Evolutionary conservation across 805 yeast species (phyloP), one percentile per base, ranked within the genome.

Genomic region (Kodamaea fukazawae): DNA sequence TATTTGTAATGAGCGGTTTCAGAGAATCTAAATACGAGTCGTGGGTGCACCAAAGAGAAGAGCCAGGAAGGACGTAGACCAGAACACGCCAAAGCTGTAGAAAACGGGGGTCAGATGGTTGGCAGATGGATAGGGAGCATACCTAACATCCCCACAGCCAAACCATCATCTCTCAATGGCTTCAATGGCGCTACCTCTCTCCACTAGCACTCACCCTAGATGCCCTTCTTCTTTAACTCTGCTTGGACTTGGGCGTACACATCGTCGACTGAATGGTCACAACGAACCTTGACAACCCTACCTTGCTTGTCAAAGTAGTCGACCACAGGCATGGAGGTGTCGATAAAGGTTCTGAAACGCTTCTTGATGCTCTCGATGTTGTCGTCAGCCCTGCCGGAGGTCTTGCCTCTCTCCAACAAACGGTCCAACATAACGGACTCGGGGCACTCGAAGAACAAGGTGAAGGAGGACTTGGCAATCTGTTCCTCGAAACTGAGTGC

Each of bases 351-450:
- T 53, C 70, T 78, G 71, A 91, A 91, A 62, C 99, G 79, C 69
- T 93, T 90, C 57, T 75, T 81, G 61, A 93, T 90, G 47, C 91
- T 81, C 59, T 90, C 97, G 41, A 84, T 76, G 63, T 91, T 91
- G 61, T 91, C 99, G 61, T 91, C 99, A 18, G 85, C 60, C 60
- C 99, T 81, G 25, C 99, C 99, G 54, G 93, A 82, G 10, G 96
- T 91, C 70, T 91, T 85, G 22, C 96, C 96, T 63, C 99, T 79
- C 63, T 88, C 86, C 44, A 91, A 67, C 46, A 91, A 73, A 60
- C 99, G 81, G 48, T 76, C 66, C 49, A 89, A 71, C 97, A 91
- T 90, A 40, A 87, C 85, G 29, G 66, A 57, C 61, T 85, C 93
- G 1, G 91, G 86, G 60, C 95, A 86, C 48, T 85, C 89, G 55